Evolutionary conservation across 441 rosid genomes (phyloP).

Genomic region (Omphalea diandra): DNA sequence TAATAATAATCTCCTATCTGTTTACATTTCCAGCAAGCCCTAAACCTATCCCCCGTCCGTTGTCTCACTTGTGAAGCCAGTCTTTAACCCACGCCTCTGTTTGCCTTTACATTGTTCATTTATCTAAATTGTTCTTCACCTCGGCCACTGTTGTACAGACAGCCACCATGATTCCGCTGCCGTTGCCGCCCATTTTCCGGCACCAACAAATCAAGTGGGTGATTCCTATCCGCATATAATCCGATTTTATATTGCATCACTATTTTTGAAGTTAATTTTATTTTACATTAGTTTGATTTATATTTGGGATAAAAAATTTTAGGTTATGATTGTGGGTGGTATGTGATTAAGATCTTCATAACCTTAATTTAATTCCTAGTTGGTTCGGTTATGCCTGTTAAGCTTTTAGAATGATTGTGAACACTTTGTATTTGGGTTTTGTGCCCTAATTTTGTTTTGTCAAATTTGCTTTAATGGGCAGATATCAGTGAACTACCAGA

Average conservation of each 20-base stretch:
- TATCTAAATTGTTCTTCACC: neutral
- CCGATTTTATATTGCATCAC: neutral
- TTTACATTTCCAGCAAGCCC: neutral
- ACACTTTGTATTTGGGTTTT: neutral
- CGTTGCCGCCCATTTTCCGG: neutral
- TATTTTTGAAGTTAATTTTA: neutral
- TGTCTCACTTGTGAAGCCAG: neutral
- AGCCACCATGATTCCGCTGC: neutral
- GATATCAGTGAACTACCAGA: constrained; percentile 5
- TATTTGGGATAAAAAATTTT: neutral
- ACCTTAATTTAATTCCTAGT: neutral
- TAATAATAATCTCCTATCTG: too few species aligned
- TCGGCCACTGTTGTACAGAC: neutral
- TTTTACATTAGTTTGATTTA: neutral
- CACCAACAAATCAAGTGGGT: constrained; percentile 8
- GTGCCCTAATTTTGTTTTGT: neutral
- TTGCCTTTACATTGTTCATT: neutral
- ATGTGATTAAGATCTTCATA: neutral
- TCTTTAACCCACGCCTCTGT: neutral
- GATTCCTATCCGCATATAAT: neutral
- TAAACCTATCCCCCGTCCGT: neutral
- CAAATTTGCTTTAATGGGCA: neutral
- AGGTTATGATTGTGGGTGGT: neutral
- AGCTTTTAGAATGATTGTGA: neutral
- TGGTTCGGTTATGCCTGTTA: neutral